Percentiles rank a stretch among this genome's conserved stretches.
Evolutionary conservation across 139 green algal species (phyloP).

Genomic region (Chloropicon primus): DNA sequence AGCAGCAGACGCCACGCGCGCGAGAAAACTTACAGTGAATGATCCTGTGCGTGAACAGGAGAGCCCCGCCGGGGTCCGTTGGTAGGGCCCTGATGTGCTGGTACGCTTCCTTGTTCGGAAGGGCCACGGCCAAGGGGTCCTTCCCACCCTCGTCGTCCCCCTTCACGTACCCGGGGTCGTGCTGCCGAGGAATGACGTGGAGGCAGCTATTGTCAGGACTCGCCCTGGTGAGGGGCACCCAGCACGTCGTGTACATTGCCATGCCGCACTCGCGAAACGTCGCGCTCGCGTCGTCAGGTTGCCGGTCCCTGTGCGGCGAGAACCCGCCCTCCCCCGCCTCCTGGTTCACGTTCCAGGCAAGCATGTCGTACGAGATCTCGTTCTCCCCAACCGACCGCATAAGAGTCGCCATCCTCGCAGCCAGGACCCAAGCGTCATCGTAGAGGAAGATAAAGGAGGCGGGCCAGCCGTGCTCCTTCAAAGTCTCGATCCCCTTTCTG

Average conservation of each 20-base stretch:
- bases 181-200: constrained; percentile 30
- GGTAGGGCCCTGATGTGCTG: constrained; percentile 38
- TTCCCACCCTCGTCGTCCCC: constrained; percentile 30
- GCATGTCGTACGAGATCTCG: constrained; percentile 39
- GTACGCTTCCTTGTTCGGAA: constrained; percentile 34
- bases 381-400: constrained; percentile 31
- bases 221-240: constrained; percentile 39
- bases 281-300: constrained; percentile 33
- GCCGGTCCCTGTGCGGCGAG: constrained; percentile 43
- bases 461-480: constrained; percentile 11
- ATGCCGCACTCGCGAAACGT: constrained; percentile 35
- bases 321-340: constrained; percentile 27
- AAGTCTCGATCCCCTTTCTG: not conserved
- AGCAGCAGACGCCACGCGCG: too few species aligned
- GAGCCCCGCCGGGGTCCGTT: constrained; percentile 17
- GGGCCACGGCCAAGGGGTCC: constrained; percentile 26
- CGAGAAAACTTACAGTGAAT: too few species aligned
- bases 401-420: not conserved
- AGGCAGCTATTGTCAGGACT: constrained; percentile 44
- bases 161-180: constrained; percentile 33
- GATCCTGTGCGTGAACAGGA: constrained; percentile 45
- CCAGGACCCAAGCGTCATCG: constrained; percentile 26
- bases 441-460: constrained; percentile 33
- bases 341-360: constrained; percentile 39
- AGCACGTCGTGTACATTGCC: constrained; percentile 39